Evolutionary conservation across 768 basidiomycete species (phyloP).

Genomic region (Leccinum pellstonianum): DNA sequence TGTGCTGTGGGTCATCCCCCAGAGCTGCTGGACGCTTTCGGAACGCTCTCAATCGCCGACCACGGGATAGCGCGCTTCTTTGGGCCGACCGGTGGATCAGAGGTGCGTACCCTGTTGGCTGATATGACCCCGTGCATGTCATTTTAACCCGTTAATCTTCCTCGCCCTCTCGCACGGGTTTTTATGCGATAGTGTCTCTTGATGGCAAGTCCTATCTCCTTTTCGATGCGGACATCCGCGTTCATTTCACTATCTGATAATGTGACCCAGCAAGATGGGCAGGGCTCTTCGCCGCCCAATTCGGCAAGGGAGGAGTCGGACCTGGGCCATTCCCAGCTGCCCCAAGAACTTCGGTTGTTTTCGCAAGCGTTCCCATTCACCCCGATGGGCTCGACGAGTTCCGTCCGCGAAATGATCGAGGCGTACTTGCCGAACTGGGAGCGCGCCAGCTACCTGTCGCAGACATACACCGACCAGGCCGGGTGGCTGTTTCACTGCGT

Average conservation of each 20-base stretch:
- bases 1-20: slow-evolving; percentile 19
- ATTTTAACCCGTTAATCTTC: background rate
- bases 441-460: slow-evolving; percentile 44
- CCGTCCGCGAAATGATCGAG: slow-evolving; percentile 50
- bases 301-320: slow-evolving; percentile 20
- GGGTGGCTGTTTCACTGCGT: slow-evolving; percentile 54
- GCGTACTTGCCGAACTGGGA: slow-evolving; percentile 54
- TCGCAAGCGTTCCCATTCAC: slow-evolving; percentile 65
- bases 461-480: slow-evolving; percentile 47
- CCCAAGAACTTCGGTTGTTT: slow-evolving; percentile 43
- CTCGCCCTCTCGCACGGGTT: background rate
- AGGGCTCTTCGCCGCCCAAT: slow-evolving; percentile 24
- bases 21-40: slow-evolving; percentile 56
- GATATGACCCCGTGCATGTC: slow-evolving; percentile 8
- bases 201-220: slow-evolving; percentile 27
- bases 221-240: slow-evolving; percentile 1
- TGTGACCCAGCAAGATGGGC: slow-evolving; percentile 8
- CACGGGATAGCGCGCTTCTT: slow-evolving; percentile 62
- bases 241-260: slow-evolving; percentile 25
- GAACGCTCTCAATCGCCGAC: slow-evolving; percentile 59
- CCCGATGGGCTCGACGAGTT: slow-evolving; percentile 48
- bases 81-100: slow-evolving; percentile 65
- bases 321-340: slow-evolving; percentile 30
- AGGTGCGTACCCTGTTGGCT: slow-evolving; percentile 42
- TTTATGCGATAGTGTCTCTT: slow-evolving; percentile 29